Evolutionary conservation across 495 filamentous ascomycete genomes (phyloP), one percentile per base, ranked within the genome.

Genomic region (Massariosphaeria phaeospora): DNA sequence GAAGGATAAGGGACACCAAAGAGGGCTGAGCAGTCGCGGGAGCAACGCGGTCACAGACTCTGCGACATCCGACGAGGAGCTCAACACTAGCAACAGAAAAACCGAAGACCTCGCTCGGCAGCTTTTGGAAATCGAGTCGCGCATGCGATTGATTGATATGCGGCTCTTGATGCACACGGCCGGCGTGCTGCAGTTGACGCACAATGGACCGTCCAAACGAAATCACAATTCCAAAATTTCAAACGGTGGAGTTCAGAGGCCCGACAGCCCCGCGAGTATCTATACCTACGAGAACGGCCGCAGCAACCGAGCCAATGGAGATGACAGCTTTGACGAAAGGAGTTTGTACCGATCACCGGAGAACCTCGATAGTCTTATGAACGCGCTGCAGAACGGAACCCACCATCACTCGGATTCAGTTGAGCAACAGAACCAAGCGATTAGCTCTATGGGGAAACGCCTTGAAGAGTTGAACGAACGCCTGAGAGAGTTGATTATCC

Each of bases 101-200:
- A 94, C 89, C 52, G 90, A 95, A 59, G 85, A 94, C 34, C 70
- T 98, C 43, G 81, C 89, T 7, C 73, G 82, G 36, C 87, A 96
- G 58, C 70, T 97, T 25, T 89, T 84, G 77, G 73, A 74, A 34
- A 69, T 94, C 48, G 87, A 95, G 66, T 82, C 83, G 54, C 75
- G 85, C 44, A 70, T 79, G 27, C 81, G 88, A 63, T 80, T 83
- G 36, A 79, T 88, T 13, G 84, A 91, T 46, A 79, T 72, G 53
- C 76, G 80, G 36, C 69, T 96, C 49, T 68, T 96, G n/a, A 80
- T 90, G 65, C 93, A 98, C 68, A 96, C 89, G 0, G 89, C 93
- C 25, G 93, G 85, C 30, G 85, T 97, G 25, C 70, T 96, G 59
- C 88, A 95, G 63, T 78, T 93, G 75, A 89, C 88, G 13, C 89